Evolutionary conservation across 768 basidiomycete genomes (phyloP), one percentile per base, ranked within the genome.

Genomic region (Trichaptum fuscoviolaceum): DNA sequence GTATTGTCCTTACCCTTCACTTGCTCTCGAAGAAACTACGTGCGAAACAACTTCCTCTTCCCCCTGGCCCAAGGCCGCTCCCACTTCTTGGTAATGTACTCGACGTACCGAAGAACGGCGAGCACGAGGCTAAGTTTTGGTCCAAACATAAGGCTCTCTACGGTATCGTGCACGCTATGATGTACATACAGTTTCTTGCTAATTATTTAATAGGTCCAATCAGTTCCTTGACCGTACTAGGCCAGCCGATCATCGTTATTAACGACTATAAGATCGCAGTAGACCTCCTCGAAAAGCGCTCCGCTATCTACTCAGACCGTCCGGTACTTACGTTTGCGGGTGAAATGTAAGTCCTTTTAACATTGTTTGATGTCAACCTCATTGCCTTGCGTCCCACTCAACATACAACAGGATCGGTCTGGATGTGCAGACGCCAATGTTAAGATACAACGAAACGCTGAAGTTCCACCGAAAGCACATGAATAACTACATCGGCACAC

Each of bases 11-110:
- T 12, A 15, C 20, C 15, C 42, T 52, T 20, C 42, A 52, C 10
- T 52, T 52, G 42, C 12, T 52, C 42, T 52, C 42, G 42, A 52
- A 52, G 42, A 52, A 52, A 52, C 20, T 52, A 12, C 42, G 42
- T 6, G 42, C 6, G 12, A 20, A 12, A 20, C 59, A 61, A 12
- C 17, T 61, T 61, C 67, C 65, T 17, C 58, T 66, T 17, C 75
- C 75, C 4, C 74, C 75, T 9, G 74, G 75, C 1, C 74, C 75
- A 27, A 69, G 63, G 52, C 64, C 66, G 0, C 59, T 63, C 59
- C 71, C 73, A 0, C 42, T 75, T 27, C 34, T 75, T 1, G 75
- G 75, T 4, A 75, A 73, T 42, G 57, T 74, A 5, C 58, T 71
- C 10, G 70, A 73, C 36, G 64, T 72, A 58, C 71, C 73, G 7